Conservation (phyloP, 257 asterid species). For the Lavandula angustifolia region DNA sequence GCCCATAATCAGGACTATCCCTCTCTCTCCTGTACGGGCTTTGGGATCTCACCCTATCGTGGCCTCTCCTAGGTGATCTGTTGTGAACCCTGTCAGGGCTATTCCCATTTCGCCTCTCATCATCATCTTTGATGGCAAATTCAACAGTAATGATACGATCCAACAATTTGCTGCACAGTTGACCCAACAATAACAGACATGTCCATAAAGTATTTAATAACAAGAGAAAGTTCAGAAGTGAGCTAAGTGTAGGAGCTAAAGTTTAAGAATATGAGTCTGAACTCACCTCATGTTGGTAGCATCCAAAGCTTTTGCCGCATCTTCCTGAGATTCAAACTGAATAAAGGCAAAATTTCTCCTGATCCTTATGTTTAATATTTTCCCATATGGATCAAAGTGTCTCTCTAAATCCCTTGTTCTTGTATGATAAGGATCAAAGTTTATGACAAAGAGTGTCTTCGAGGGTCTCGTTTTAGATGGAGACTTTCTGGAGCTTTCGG, state of each 20-base stretch:
- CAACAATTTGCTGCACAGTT: conserved; percentile 60
- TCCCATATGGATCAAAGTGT: conserved; percentile 82
- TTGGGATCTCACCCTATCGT: conserved; percentile 58
- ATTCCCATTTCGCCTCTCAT: conserved; percentile 56
- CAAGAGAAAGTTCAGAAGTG: background rate
- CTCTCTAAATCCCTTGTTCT: conserved; percentile 73
- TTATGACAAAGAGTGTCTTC: conserved; percentile 78
- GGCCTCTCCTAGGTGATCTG: conserved; percentile 65
- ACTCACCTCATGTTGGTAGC: conserved; percentile 75
- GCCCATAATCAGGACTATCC: conserved; percentile 77
- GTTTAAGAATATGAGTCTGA: background rate
- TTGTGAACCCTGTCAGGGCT: conserved; percentile 67
- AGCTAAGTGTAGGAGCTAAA: background rate
- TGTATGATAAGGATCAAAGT: conserved; percentile 72
- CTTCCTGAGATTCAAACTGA: conserved; percentile 72
- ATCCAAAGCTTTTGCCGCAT: conserved; percentile 75
- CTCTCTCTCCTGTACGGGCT: conserved; percentile 68
- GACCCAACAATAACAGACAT: conserved; percentile 12
- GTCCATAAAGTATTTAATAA: background rate
- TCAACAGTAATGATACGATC: conserved; percentile 78
- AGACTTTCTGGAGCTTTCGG: conserved; percentile 54
- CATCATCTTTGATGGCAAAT: conserved; percentile 73
- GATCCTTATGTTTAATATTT: conserved; percentile 68
- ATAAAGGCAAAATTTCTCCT: conserved; percentile 77
- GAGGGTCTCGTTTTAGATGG: conserved; percentile 55